Evolutionary conservation across 306 rosid genomes (phyloP), one percentile per base, ranked within the genome.

Genomic region (Cicer bijugum): DNA sequence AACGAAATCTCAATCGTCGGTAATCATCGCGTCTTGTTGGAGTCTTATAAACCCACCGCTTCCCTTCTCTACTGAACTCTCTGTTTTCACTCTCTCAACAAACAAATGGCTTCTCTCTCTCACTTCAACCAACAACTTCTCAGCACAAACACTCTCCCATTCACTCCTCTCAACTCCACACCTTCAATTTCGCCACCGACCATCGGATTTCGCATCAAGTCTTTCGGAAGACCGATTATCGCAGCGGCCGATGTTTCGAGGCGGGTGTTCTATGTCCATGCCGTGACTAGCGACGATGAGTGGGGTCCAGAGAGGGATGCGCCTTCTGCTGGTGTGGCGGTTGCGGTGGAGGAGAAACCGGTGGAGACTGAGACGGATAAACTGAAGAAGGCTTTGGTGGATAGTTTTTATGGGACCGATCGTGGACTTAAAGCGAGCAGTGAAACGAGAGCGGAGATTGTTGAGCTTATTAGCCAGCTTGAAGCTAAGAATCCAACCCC

Each of bases 391-490:
- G 86, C 85, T 61, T 15, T 94, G 84, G 90, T 94, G 71, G 89
- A 83, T 76, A 84, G 89, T 38, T 91, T 89, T 71, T 86, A 86
- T 48, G 98, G 92, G 35, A 94, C 97, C 2, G 86, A 87, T 76
- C 92, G 96, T 51, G 98, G 98, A 55, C 69, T 91, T 9, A 85
- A 75, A 45, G 98, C 91, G 0, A 72, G 78, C 5, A 88, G 96
- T 79, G 97, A 91, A 68, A 91, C 97, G 0, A 80, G 97, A 47
- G 98, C 97, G 4, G 96, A 91, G 86, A 87, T 94, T 46, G 89
- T 91, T 23, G 98, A 91, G 87, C 92, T 91, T 46, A 94, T 94
- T 72, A 85, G 93, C 2, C 91, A 89, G 74, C 86, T 94, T 50
- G 98, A 94, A 82, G 91, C 90, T 11, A 84, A 79, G 73, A 89